These are phyloP conservation scores for Citrus cavaleriei DNA, from an alignment of 345 rosid genomes.

Conservation along the genomic window DNA sequence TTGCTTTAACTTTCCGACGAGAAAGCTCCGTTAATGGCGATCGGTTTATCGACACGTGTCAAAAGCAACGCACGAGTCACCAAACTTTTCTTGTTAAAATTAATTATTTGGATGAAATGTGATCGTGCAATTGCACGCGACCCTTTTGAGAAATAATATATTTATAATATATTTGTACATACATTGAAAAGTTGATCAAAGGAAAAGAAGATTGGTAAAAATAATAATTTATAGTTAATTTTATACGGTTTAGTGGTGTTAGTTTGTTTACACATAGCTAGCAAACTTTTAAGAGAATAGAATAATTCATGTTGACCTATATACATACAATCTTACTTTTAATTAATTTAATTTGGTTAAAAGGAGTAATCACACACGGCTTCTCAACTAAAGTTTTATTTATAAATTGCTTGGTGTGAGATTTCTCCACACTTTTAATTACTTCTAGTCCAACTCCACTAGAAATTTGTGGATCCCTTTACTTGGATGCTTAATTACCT, in stretches of 20 bases:
- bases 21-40: slow-evolving; percentile 8
- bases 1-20: slow-evolving; percentile 7
- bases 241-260: slow-evolving; percentile 1
- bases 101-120: not conserved
- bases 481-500: not conserved
- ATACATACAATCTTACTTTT: not conserved
- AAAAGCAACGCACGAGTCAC: not conserved
- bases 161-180: not conserved
- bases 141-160: slow-evolving; percentile 1
- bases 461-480: not conserved
- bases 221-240: not conserved
- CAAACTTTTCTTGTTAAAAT: not conserved
- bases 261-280: slow-evolving; percentile 7
- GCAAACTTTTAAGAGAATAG: not conserved
- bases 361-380: slow-evolving; percentile 7
- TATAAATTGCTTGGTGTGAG: not conserved
- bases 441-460: slow-evolving; percentile 12
- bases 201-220: not conserved
- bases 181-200: not conserved
- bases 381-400: not conserved
- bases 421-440: slow-evolving; percentile 3
- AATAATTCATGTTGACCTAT: slow-evolving; percentile 10
- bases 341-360: not conserved
- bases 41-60: slow-evolving; percentile 13
- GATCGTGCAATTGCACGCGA: slow-evolving; percentile 20